These are phyloP conservation scores for Lipomyces orientalis DNA, from an alignment of 805 yeast genomes.

Conservation along the genomic window DNA sequence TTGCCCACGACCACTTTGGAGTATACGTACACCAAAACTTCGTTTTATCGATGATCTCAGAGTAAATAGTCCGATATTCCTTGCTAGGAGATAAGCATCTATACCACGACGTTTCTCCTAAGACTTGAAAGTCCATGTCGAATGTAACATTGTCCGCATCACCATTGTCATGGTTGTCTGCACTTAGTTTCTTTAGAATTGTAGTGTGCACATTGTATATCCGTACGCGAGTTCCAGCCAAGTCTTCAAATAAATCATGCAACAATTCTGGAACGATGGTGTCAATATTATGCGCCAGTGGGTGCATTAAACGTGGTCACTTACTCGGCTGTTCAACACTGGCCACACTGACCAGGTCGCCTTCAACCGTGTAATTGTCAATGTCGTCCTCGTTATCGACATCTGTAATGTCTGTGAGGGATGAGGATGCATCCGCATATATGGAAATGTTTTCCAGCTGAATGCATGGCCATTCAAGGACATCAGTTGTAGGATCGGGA, in stretches of 20 bases:
- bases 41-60: conserved; percentile 20
- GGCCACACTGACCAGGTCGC: conserved; percentile 15
- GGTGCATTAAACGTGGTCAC: conserved; percentile 2
- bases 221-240: conserved; percentile 18
- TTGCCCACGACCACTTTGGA: not conserved
- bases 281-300: not conserved
- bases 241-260: not conserved
- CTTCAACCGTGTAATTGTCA: conserved; percentile 18
- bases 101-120: conserved; percentile 34
- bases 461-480: conserved; percentile 27
- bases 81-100: conserved; percentile 16
- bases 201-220: conserved; percentile 22
- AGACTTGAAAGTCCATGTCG: conserved; percentile 20
- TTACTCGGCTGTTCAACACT: conserved; percentile 10
- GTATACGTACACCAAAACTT: conserved; percentile 30
- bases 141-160: not conserved
- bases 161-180: not conserved
- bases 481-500: conserved; percentile 22
- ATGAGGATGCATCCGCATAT: conserved; percentile 8
- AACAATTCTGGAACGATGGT: not conserved
- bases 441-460: conserved; percentile 25
- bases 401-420: conserved; percentile 23
- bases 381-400: conserved; percentile 17
- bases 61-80: conserved; percentile 17
- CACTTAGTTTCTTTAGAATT: conserved; percentile 7